Conservation (phyloP, 257 asterid species). For the Leptodermis oblonga region DNA sequence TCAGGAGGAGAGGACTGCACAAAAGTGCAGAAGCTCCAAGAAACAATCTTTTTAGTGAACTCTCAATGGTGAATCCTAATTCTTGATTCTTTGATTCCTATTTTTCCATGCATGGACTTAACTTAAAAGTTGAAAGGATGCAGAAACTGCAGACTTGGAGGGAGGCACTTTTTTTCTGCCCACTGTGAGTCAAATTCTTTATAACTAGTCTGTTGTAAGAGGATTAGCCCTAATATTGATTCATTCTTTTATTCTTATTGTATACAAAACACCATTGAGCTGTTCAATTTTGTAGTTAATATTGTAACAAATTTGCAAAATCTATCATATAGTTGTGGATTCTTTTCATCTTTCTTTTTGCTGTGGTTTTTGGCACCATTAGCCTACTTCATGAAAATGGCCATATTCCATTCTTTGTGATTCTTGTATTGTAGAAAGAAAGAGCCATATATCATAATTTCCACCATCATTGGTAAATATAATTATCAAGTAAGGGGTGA, state of each 20-base stretch:
- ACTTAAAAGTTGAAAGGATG: background rate
- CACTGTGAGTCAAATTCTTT: background rate
- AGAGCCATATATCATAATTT: too few relatives aligned
- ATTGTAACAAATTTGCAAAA: background rate
- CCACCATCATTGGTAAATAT: too few relatives aligned
- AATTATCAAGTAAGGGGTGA: too few relatives aligned
- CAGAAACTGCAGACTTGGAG: background rate
- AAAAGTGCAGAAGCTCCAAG: background rate
- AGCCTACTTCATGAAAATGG: too few relatives aligned
- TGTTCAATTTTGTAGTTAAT: background rate
- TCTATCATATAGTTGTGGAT: too few relatives aligned
- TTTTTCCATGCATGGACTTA: background rate
- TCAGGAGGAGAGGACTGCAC: background rate
- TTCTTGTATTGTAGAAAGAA: background rate
- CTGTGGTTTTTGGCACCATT: too few relatives aligned
- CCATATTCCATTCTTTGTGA: too few relatives aligned
- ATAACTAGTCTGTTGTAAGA: background rate
- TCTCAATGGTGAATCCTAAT: background rate
- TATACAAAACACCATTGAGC: background rate
- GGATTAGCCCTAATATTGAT: background rate
- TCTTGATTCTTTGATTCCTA: background rate
- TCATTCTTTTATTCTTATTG: constrained; percentile 2
- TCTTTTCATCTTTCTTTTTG: too few relatives aligned
- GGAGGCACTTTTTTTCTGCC: constrained; percentile 4
- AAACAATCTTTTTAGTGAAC: too few relatives aligned